phyloP scores from a whole-genome alignment of 2,329 filamentous ascomycete genomes.

The Epicoccum sorghinum region DNA sequence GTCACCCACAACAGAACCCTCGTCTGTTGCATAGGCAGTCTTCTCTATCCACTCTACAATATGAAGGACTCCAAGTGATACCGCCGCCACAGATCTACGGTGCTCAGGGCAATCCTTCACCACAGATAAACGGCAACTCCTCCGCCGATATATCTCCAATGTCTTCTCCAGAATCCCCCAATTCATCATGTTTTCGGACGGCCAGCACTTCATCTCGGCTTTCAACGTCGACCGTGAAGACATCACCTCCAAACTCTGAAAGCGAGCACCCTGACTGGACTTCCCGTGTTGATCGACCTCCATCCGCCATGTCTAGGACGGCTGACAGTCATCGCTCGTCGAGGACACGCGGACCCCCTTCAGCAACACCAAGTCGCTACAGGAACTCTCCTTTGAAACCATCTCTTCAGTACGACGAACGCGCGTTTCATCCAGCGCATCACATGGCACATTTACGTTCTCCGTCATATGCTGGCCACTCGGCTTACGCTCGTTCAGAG shows the following conservation, averaged over 20 bases:
- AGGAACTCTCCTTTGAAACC: not conserved
- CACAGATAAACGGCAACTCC: too few species aligned
- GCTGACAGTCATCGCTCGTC: not conserved
- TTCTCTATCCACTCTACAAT: not conserved
- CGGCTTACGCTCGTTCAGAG: not conserved
- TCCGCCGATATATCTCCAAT: not conserved
- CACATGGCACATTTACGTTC: not conserved
- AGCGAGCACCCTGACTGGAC: not conserved
- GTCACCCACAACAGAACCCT: not conserved
- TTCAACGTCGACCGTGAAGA: constrained; percentile 2
- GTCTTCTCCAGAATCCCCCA: not conserved
- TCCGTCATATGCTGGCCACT: not conserved
- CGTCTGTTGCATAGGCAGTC: not conserved
- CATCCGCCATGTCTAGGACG: not conserved
- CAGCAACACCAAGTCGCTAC: not conserved
- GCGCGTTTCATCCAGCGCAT: not conserved
- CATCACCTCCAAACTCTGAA: constrained; percentile 1
- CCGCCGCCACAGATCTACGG: not conserved
- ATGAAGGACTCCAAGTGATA: not conserved
- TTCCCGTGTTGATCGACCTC: not conserved
- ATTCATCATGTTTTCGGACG: not conserved
- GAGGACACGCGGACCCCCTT: too few species aligned
- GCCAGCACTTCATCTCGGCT: not conserved
- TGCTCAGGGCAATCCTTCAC: not conserved
- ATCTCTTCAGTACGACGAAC: not conserved